These are phyloP conservation scores for Rhodosporidiobolus odoratus DNA, from an alignment of 768 basidiomycete species.

Conservation along the genomic window DNA sequence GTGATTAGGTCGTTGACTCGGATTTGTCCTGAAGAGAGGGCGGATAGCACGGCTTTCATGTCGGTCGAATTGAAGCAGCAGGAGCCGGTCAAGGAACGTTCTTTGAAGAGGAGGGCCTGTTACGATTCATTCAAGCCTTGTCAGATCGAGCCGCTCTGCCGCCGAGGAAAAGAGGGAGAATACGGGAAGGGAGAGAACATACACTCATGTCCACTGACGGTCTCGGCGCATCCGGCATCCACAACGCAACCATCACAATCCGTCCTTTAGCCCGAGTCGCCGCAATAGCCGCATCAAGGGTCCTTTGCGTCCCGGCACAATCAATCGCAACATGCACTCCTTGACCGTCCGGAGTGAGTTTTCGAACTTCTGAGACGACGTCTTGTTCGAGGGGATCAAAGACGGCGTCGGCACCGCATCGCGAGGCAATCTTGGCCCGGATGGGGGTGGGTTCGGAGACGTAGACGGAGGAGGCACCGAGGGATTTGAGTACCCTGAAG, in stretches of 20 bases:
- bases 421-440: slow-evolving; percentile 48
- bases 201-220: slow-evolving; percentile 46
- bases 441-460: slow-evolving; percentile 51
- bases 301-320: slow-evolving; percentile 52
- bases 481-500: slow-evolving; percentile 48
- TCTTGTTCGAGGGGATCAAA: slow-evolving; percentile 48
- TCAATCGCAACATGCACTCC: slow-evolving; percentile 55
- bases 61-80: slow-evolving; percentile 49
- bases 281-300: slow-evolving; percentile 48
- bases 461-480: slow-evolving; percentile 45
- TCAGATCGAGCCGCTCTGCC: neutral
- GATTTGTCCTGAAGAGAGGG: slow-evolving; percentile 50
- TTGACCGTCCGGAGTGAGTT: slow-evolving; percentile 41
- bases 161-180: neutral
- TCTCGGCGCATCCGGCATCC: slow-evolving; percentile 45
- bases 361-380: slow-evolving; percentile 43
- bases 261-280: slow-evolving; percentile 50
- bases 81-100: slow-evolving; percentile 50
- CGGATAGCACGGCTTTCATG: slow-evolving; percentile 50
- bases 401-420: slow-evolving; percentile 49
- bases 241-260: slow-evolving; percentile 52
- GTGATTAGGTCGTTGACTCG: slow-evolving; percentile 52
- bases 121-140: neutral
- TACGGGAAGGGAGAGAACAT: neutral
- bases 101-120: slow-evolving; percentile 49